Base-by-base conservation (phyloP, 2,329 filamentous ascomycete species). In the Thyridium curvatum region DNA sequence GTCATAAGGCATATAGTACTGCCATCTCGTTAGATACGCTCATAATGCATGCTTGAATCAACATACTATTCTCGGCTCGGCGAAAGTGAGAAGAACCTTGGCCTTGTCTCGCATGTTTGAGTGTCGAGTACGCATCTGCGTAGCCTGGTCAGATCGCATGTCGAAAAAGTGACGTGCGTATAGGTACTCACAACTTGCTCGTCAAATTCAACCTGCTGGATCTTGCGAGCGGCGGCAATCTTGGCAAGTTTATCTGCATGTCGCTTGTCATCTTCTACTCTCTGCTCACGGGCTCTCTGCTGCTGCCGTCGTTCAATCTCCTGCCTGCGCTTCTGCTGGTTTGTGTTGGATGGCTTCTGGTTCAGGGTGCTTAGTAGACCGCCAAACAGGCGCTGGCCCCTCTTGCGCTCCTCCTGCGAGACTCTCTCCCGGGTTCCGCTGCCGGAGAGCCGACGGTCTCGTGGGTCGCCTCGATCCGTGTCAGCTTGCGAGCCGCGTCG, bases 1-100 rank as follows among this genome's bases (percentile, higher is more conserved):
- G 50, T 88, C 80, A 83, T 85, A 94, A 1, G 91, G 91, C 34
- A 83, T 81, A 60, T 93, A 96, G 59, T 84, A 91, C 88, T 95
- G 40, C 21, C 6, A 6, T 10, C 10, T 26, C 6, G 10, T 26
- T 26, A 26, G 21, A 6, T 10, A 26, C 6, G 10, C 10, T 26
- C 21, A 26, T 26, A 26, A 26, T 12, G 47, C 13, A 43, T 14
- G 39, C 35, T 14, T 17, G 31, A 5, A 26, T 13, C 15, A 16
- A 70, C 84, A 55, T 71, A 94, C 89, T 53, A 96, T 67, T 47
- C 66, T 74, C 3, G 91, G 91, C 50, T 82, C 70, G 30, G 81
- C 66, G 48, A 67, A 79, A 4, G 91, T 96, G 47, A 72, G 71
- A 35, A 96, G 64, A 52, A 82, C 91, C 39, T 77, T 74, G 21